Conservation (phyloP, 2,329 filamentous ascomycete genomes). For the Cylindrodendrum hubeiense region DNA sequence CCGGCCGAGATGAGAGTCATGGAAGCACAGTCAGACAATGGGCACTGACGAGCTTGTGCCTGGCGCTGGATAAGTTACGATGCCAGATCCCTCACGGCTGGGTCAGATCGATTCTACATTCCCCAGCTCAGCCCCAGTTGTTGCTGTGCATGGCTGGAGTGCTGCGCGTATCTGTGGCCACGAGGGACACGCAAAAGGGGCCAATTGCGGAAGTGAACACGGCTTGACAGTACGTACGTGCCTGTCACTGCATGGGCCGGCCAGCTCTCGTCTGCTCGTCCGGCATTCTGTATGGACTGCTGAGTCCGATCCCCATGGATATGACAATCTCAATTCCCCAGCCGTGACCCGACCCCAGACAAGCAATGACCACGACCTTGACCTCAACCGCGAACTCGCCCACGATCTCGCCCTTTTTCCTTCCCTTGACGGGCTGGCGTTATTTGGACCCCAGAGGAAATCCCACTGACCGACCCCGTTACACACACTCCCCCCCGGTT, state of each 20-base stretch:
- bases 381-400: slow-evolving; percentile 1
- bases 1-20: slow-evolving; percentile 10
- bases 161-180: background rate
- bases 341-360: background rate
- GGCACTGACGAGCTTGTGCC: slow-evolving; percentile 1
- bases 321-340: slow-evolving; percentile 1
- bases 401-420: slow-evolving; percentile 18
- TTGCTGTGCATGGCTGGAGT: slow-evolving; percentile 6
- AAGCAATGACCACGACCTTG: background rate
- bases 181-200: background rate
- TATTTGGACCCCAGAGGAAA: slow-evolving; percentile 7
- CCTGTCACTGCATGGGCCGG: background rate
- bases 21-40: slow-evolving; percentile 9
- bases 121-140: slow-evolving; percentile 1
- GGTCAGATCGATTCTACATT: slow-evolving; percentile 22
- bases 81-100: slow-evolving; percentile 18
- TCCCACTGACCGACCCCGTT: slow-evolving; percentile 20
- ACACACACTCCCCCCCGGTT: slow-evolving; percentile 18
- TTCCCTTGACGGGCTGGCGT: slow-evolving; percentile 5
- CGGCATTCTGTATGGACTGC: background rate
- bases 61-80: background rate
- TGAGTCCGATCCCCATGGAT: background rate
- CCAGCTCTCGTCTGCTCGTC: background rate
- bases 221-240: background rate
- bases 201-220: background rate